Evolutionary conservation across 306 rosid species (phyloP).

Genomic region (Gillenia trifoliata): DNA sequence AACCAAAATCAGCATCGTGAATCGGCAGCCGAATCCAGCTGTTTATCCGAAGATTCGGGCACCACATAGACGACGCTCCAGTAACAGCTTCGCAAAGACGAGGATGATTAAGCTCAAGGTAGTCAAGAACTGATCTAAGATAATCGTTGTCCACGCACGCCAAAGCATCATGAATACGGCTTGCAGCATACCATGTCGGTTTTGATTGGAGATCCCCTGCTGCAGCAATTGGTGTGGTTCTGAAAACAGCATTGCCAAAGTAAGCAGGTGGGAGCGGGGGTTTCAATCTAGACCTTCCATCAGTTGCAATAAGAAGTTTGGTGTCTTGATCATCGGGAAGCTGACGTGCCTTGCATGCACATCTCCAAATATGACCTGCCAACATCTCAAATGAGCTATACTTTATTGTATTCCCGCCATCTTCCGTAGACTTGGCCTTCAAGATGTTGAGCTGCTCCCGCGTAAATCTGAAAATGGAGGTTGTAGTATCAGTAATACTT

Average conservation of each 20-base stretch:
- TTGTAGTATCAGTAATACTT: conserved; percentile 22
- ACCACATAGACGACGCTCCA: conserved; percentile 69
- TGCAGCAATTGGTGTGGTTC: conserved; percentile 58
- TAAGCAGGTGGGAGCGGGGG: conserved; percentile 79
- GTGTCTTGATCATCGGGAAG: conserved; percentile 65
- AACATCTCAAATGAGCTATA: conserved; percentile 82
- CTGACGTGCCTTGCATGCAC: conserved; percentile 55
- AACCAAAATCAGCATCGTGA: conserved; percentile 90
- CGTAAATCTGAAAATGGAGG: conserved; percentile 55
- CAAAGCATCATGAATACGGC: conserved; percentile 62
- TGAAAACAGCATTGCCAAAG: conserved; percentile 81
- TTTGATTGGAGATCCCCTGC: conserved; percentile 66
- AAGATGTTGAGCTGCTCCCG: conserved; percentile 54
- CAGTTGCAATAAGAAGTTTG: conserved; percentile 73
- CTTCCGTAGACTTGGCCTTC: conserved; percentile 63
- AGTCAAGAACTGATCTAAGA: conserved; percentile 72
- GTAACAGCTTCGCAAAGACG: conserved; percentile 68
- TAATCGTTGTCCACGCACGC: conserved; percentile 55
- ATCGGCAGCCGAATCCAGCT: conserved; percentile 87
- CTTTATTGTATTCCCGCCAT: conserved; percentile 40
- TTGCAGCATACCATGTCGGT: conserved; percentile 80
- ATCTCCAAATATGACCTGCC: conserved; percentile 75
- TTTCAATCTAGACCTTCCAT: conserved; percentile 74
- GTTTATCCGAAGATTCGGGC: conserved; percentile 85
- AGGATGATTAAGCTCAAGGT: conserved; percentile 62